These are phyloP conservation scores for Cytidiella melzeri DNA, from an alignment of 768 basidiomycete species.

Conservation along the genomic window DNA sequence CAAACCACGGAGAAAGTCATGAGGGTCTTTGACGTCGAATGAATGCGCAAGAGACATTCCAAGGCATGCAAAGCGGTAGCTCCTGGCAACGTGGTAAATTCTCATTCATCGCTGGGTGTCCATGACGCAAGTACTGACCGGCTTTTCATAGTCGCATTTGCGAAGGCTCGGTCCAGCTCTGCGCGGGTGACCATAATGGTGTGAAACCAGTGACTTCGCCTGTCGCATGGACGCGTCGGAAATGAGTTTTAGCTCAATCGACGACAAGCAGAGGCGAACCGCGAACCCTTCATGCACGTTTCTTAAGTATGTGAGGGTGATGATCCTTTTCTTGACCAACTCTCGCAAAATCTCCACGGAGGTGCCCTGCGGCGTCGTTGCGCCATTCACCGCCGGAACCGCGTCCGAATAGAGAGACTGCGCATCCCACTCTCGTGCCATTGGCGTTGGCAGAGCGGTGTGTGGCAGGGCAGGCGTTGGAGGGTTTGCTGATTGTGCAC, in stretches of 20 bases:
- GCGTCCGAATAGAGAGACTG: conserved; percentile 56
- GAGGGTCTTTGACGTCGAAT: conserved; percentile 74
- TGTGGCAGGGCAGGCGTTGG: conserved; percentile 28
- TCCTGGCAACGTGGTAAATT: conserved; percentile 38
- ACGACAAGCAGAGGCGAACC: conserved; percentile 2
- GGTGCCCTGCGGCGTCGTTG: conserved; percentile 43
- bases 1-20: conserved; percentile 74
- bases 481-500: conserved; percentile 15
- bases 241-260: not conserved
- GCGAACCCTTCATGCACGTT: conserved; percentile 83
- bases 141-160: conserved; percentile 70
- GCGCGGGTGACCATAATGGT: conserved; percentile 72
- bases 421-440: conserved; percentile 62
- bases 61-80: conserved; percentile 76
- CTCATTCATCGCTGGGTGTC: not conserved
- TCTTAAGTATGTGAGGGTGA: conserved; percentile 79
- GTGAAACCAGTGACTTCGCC: conserved; percentile 83
- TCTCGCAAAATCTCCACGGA: conserved; percentile 76
- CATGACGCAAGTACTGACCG: conserved; percentile 39
- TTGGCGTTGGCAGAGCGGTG: conserved; percentile 25
- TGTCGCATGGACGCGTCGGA: conserved; percentile 24
- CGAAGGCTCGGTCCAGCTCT: conserved; percentile 73
- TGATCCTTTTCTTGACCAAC: conserved; percentile 76
- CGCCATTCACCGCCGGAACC: conserved; percentile 14
- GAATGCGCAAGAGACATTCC: conserved; percentile 82